phyloP scores from a whole-genome alignment of 164 flowering plant genomes.

The Magnolia kwangsiensis region DNA sequence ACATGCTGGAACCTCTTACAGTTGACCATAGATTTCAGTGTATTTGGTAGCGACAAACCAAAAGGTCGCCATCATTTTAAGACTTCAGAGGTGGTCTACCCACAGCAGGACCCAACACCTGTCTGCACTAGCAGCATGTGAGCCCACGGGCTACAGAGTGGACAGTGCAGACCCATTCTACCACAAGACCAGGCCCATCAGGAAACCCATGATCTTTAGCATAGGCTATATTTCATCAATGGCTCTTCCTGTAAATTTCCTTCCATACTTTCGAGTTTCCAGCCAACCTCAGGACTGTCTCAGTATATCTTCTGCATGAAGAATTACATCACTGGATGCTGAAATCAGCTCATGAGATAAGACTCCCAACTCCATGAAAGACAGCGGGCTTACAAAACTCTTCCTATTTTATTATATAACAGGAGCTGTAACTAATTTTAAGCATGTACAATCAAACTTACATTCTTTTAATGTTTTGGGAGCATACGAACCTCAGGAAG shows the following conservation, averaged over 20 bases:
- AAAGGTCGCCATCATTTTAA: no score
- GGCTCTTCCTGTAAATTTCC: neutral
- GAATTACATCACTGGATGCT: neutral
- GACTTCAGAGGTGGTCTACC: no score
- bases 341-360: neutral
- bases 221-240: neutral
- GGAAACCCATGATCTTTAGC: neutral
- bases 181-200: no score
- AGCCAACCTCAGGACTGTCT: neutral
- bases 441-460: conserved; percentile 21
- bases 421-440: conserved; percentile 1
- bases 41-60: no score
- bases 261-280: neutral
- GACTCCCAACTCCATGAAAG: neutral
- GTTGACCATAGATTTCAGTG: no score
- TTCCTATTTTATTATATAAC: neutral
- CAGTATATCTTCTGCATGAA: neutral
- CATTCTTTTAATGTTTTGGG: neutral
- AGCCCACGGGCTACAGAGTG: no score
- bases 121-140: no score
- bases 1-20: no score
- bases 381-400: neutral
- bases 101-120: no score
- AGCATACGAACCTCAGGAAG: conserved; percentile 53
- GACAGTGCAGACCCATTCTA: no score